Percentiles rank a stretch among this genome's conserved stretches.
Evolutionary conservation across 2,329 filamentous ascomycete genomes (phyloP).

Genomic region (Venturia nashicola): DNA sequence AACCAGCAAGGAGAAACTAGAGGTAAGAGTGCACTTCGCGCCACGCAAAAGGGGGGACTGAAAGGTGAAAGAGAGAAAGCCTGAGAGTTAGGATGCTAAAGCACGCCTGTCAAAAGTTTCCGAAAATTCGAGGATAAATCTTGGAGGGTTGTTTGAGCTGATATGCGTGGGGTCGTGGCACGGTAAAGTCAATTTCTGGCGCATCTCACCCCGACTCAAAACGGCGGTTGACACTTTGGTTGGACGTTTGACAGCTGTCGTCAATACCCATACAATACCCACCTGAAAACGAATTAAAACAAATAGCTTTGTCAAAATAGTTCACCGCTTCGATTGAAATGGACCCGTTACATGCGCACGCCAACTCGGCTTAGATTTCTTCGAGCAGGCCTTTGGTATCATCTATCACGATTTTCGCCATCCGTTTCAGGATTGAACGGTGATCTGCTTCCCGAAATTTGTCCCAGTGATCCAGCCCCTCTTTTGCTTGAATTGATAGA

Average conservation of each 20-base stretch:
- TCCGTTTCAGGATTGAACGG: conserved; percentile 73
- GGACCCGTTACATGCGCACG: not conserved
- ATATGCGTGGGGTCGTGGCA: not conserved
- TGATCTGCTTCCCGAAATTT: conserved; percentile 78
- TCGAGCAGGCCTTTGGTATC: conserved; percentile 44
- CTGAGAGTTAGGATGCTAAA: not conserved
- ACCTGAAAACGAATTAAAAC: not conserved
- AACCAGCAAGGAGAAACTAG: not conserved
- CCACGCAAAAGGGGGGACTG: not conserved
- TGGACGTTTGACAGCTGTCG: not conserved
- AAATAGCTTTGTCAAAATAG: not conserved
- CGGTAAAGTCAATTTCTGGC: not conserved
- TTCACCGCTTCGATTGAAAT: not conserved
- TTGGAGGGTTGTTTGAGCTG: not conserved
- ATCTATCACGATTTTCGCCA: conserved; percentile 66
- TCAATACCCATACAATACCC: not conserved
- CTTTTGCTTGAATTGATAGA: conserved; percentile 77
- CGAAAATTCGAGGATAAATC: not conserved
- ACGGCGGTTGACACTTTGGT: not conserved
- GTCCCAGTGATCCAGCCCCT: conserved; percentile 77
- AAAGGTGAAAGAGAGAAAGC: not conserved
- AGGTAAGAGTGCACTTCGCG: not conserved
- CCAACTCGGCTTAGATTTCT: not conserved
- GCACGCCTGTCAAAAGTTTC: not conserved
- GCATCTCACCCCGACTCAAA: not conserved